Evolutionary conservation across 345 rosid genomes (phyloP).

Genomic region (Euclidium syriacum): DNA sequence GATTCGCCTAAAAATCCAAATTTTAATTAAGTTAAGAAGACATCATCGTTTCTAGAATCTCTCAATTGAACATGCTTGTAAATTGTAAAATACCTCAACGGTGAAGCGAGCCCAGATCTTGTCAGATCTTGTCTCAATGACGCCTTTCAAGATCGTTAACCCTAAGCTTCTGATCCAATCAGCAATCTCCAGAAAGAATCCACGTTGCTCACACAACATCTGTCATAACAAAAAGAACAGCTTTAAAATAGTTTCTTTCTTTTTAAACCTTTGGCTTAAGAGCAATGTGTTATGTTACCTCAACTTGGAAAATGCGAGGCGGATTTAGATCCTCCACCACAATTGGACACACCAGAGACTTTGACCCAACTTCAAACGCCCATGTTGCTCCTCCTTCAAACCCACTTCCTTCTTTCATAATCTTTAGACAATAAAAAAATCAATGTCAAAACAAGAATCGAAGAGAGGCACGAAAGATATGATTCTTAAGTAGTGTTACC

Average conservation of each 20-base stretch:
- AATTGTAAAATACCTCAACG: constrained; percentile 56
- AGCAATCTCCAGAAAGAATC: constrained; percentile 91
- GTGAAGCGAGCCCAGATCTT: constrained; percentile 90
- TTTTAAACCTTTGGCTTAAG: not conserved
- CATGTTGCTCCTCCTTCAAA: constrained; percentile 98
- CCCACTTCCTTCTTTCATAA: constrained; percentile 57
- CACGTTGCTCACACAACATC: constrained; percentile 97
- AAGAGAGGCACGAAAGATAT: not conserved
- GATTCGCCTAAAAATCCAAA: constrained; percentile 54
- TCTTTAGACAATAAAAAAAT: constrained; percentile 33
- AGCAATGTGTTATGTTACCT: constrained; percentile 40
- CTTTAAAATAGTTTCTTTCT: not conserved
- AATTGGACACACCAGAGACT: constrained; percentile 83
- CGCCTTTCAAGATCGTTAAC: constrained; percentile 88
- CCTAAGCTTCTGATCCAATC: constrained; percentile 88
- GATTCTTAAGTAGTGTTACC: constrained; percentile 36
- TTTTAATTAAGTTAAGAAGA: not conserved
- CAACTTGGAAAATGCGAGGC: constrained; percentile 89
- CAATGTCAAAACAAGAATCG: not conserved
- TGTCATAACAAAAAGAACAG: constrained; percentile 11
- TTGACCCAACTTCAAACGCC: constrained; percentile 97
- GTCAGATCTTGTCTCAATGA: constrained; percentile 73
- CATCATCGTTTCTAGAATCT: not conserved
- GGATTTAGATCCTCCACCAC: constrained; percentile 87
- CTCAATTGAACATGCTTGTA: not conserved